phyloP scores from a whole-genome alignment of 2,329 filamentous ascomycete genomes.

The Fusarium anguioides region DNA sequence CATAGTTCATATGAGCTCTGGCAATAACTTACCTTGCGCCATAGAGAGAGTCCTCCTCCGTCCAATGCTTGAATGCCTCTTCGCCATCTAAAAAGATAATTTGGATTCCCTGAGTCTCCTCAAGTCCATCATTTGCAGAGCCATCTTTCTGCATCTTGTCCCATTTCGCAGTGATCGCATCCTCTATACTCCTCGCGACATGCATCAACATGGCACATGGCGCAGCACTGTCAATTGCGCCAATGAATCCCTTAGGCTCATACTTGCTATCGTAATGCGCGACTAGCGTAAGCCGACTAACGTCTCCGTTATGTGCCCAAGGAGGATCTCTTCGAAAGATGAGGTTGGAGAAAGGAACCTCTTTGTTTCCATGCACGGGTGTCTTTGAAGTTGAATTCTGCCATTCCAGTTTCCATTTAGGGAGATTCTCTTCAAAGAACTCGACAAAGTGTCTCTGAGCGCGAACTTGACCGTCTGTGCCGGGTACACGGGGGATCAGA shows the following conservation, averaged over 20 bases:
- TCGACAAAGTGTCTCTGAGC: conserved; percentile 85
- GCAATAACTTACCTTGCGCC: conserved; percentile 74
- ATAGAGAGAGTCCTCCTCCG: conserved; percentile 84
- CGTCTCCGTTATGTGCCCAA: conserved; percentile 78
- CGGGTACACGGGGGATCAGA: conserved; percentile 87
- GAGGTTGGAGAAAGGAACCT: conserved; percentile 87
- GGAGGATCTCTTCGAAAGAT: conserved; percentile 91
- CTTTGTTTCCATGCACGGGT: conserved; percentile 74
- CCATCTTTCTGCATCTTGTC: conserved; percentile 73
- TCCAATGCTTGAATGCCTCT: conserved; percentile 89
- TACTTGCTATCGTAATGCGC: conserved; percentile 95
- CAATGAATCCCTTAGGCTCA: conserved; percentile 85
- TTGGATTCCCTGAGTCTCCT: conserved; percentile 85
- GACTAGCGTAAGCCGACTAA: conserved; percentile 84
- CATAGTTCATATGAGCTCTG: not conserved
- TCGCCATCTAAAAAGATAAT: conserved; percentile 93
- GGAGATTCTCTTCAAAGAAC: conserved; percentile 81
- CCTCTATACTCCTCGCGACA: conserved; percentile 82
- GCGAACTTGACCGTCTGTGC: conserved; percentile 77
- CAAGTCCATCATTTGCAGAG: conserved; percentile 64
- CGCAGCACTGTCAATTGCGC: conserved; percentile 91
- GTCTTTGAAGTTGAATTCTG: conserved; percentile 93
- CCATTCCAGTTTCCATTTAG: conserved; percentile 81
- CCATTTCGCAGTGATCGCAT: conserved; percentile 85
- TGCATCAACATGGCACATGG: conserved; percentile 96